These are phyloP conservation scores for Populus hybrid DNA, from an alignment of 441 rosid species.

Conservation along the genomic window DNA sequence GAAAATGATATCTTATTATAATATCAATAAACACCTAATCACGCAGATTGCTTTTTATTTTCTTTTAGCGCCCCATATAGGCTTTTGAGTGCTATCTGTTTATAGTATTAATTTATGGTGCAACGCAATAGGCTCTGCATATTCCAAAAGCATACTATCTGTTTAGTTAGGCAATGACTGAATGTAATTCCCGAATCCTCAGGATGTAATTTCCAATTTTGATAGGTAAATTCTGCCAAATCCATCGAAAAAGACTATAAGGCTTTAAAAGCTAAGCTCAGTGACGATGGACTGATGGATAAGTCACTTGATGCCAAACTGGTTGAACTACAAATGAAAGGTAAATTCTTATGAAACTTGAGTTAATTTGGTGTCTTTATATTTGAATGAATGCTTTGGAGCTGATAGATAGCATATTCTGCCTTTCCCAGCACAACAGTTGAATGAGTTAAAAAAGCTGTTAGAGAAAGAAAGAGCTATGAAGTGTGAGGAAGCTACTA, in stretches of 20 bases:
- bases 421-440: slow-evolving; percentile 49
- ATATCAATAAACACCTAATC: neutral
- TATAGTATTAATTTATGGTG: neutral
- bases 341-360: slow-evolving; percentile 32
- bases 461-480: slow-evolving; percentile 57
- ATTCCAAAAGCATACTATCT: neutral
- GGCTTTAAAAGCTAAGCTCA: slow-evolving; percentile 58
- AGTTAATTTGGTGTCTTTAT: slow-evolving; percentile 7
- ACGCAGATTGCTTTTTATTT: neutral
- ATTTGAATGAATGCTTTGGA: neutral
- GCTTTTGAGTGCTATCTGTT: neutral
- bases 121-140: neutral
- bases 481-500: slow-evolving; percentile 49
- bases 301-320: slow-evolving; percentile 75
- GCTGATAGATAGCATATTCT: slow-evolving; percentile 6
- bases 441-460: slow-evolving; percentile 47
- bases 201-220: slow-evolving; percentile 12
- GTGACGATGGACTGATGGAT: slow-evolving; percentile 54
- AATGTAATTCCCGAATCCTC: neutral
- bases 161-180: neutral
- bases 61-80: neutral
- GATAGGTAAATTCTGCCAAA: slow-evolving; percentile 71
- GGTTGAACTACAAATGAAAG: slow-evolving; percentile 64
- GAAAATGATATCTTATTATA: neutral
- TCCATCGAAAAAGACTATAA: slow-evolving; percentile 72